Base-by-base conservation (phyloP, 306 rosid species). In the Senna siamea region DNA sequence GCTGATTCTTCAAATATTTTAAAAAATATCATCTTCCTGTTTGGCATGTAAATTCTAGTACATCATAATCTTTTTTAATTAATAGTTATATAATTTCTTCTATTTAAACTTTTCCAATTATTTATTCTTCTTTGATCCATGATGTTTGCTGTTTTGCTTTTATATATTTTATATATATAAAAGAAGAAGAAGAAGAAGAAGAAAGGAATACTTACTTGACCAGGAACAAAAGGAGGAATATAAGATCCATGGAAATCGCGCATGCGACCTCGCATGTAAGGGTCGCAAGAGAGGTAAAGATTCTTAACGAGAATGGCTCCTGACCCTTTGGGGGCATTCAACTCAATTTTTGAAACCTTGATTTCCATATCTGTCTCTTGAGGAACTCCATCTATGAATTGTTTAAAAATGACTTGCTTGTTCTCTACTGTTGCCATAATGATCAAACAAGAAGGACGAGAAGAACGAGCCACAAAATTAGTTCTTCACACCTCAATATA, bases 211-310 rank as follows among this genome's bases (percentile, higher is more conserved):
- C 6, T 17, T 26, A 82, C 87, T 68, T 60, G 77, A 14, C 59
- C 68, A 35, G 87, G 87, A 51, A 63, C n/a, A 51, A 80, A 84
- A 11, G 87, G 82, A 1, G 75, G 72, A 32, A 84, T 69, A n/a
- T 84, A 84, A 73, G 87, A 80, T 48, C 76, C 85, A 4, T 63
- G 82, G 77, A 80, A 84, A 80, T 84, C 72, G 64, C 85, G 85
- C 87, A 84, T 84, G 41, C 87, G 87, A 35, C 87, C 82, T 4
- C 85, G 78, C 87, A 84, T 84, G 50, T 76, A 84, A 0, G 87
- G 87, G 34, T 84, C 87, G 51, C 87, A 84, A 50, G 87, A 84
- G 65, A 84, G 87, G 20, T 69, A 84, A 2, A 84, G 78, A 32
- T 84, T 84, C 65, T 80, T 84, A 2, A 84, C 80, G 20, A 84